Base-by-base conservation (phyloP, 345 rosid species). In the Moricandia moricandioides region DNA sequence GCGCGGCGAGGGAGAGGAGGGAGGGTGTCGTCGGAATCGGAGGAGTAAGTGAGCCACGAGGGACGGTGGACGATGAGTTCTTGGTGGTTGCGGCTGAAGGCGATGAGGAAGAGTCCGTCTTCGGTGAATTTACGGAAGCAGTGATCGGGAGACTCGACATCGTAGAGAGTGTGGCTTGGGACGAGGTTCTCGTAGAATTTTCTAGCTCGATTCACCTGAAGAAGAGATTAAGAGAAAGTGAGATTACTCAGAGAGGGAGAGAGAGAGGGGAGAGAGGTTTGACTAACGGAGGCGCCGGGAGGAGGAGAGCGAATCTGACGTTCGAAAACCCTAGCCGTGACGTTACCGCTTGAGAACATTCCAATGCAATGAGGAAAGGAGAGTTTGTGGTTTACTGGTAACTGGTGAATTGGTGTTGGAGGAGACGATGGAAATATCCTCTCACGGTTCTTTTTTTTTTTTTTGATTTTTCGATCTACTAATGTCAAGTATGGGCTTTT, bases 11-110 rank as follows among this genome's bases (percentile, higher is more conserved):
- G 97, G 54, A 88, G 89, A 70, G 84, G 85, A 69, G 76, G 84
- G 34, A 18, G 35, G 31, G 76, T 8, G 4, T 43, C 40, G 2
- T 54, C 74, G 18, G 74, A 34, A 47, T 83, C 88, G 51, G 85
- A 87, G 35, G 96, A 86, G 80, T 85, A 92, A 1, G 97, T 84
- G 33, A 87, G 84, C 98, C 97, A 92, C 13, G 79, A 83, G 21
- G 97, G 99, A 62, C 96, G 87, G 79, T 95, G 92, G 52, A 95
- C 99, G 66, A 92, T 85, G 79, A 95, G 84, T 49, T 95, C 96
- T 86, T 86, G 97, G 40, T 82, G 82, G 62, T 87, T 95, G 65
- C 93, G 85, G 79, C 96, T 89, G 83, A 95, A 92, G 74, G 88
- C 87, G 52, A 95, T 84, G 72, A 95, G 97, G 86, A 85, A 95